These are phyloP conservation scores for Capillidium rhysosporum DNA, from an alignment of 371 early-diverging fungal genomes.

Conservation along the genomic window DNA sequence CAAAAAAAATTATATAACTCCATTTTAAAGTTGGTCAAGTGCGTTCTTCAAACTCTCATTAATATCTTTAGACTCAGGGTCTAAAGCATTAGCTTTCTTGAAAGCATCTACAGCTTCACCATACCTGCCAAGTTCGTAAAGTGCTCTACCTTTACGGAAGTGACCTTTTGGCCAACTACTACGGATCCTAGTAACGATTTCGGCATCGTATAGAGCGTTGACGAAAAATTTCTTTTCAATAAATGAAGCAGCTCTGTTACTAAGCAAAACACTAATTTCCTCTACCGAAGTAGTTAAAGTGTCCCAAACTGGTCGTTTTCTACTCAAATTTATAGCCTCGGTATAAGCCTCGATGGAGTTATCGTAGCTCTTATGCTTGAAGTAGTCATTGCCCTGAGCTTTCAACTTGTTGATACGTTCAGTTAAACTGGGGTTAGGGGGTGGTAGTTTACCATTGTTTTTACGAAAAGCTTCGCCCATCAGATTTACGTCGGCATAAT, in stretches of 20 bases:
- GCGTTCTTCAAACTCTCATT: background rate
- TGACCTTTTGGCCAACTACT: conserved; percentile 61
- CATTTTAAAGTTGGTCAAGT: background rate
- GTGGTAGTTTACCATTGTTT: conserved; percentile 36
- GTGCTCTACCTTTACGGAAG: conserved; percentile 57
- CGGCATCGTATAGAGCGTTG: conserved; percentile 55
- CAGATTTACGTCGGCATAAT: conserved; percentile 3
- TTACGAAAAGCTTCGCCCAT: conserved; percentile 4
- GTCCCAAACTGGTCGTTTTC: conserved; percentile 61
- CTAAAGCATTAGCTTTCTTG: conserved; percentile 38
- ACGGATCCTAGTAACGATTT: conserved; percentile 46
- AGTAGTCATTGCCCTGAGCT: conserved; percentile 50
- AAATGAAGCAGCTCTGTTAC: conserved; percentile 51
- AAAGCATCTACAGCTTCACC: conserved; percentile 48
- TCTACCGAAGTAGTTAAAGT: conserved; percentile 37
- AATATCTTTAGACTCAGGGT: conserved; percentile 37
- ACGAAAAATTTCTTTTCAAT: conserved; percentile 38
- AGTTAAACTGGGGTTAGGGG: conserved; percentile 43
- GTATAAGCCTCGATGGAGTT: conserved; percentile 52
- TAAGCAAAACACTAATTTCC: conserved; percentile 42
- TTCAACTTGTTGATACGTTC: conserved; percentile 43
- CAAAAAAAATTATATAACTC: background rate
- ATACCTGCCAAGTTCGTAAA: conserved; percentile 34
- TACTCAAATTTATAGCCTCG: conserved; percentile 44
- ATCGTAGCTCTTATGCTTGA: conserved; percentile 34